A percentile compares a stretch with the other conserved stretches of the same genome.
phyloP scores from a whole-genome alignment of 1,284 basidiomycete species.

The Athelia sp. region DNA sequence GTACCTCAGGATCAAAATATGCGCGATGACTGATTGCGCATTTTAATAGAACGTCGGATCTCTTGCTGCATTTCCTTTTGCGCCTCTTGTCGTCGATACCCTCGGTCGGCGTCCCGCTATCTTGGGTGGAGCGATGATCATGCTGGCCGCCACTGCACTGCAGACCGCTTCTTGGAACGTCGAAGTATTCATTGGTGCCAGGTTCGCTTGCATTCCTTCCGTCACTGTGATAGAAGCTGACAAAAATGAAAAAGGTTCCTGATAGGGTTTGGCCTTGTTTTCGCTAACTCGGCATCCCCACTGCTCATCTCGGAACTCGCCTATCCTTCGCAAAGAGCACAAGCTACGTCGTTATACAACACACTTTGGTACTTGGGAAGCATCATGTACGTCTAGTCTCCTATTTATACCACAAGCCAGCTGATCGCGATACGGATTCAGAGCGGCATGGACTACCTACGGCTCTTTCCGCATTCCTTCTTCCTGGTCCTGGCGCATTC shows the following conservation, averaged over 20 bases:
- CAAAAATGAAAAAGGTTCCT: conserved; percentile 28
- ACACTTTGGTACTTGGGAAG: conserved; percentile 47
- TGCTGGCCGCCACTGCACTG: conserved; percentile 19
- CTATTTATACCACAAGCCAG: conserved; percentile 1
- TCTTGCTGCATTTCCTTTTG: conserved; percentile 21
- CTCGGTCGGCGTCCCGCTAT: conserved; percentile 22
- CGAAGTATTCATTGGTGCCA: conserved; percentile 25
- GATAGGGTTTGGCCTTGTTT: conserved; percentile 52
- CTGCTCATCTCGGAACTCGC: conserved; percentile 52
- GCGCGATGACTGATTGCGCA: background rate
- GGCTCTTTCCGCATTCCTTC: conserved; percentile 49
- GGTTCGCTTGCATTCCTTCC: conserved; percentile 12
- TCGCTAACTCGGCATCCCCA: conserved; percentile 45
- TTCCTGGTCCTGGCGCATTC: conserved; percentile 58
- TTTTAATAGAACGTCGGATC: conserved; percentile 20
- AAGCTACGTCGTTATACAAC: conserved; percentile 50
- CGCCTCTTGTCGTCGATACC: conserved; percentile 22
- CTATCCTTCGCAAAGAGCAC: conserved; percentile 48
- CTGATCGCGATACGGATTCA: conserved; percentile 14
- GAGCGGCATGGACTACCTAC: conserved; percentile 54
- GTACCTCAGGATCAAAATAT: background rate
- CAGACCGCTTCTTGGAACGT: conserved; percentile 24
- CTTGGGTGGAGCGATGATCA: conserved; percentile 20
- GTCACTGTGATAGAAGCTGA: background rate
- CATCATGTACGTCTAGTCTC: conserved; percentile 36